Evolutionary conservation across 208 protist species (phyloP).

Genomic region (Naegleria gruberi): DNA sequence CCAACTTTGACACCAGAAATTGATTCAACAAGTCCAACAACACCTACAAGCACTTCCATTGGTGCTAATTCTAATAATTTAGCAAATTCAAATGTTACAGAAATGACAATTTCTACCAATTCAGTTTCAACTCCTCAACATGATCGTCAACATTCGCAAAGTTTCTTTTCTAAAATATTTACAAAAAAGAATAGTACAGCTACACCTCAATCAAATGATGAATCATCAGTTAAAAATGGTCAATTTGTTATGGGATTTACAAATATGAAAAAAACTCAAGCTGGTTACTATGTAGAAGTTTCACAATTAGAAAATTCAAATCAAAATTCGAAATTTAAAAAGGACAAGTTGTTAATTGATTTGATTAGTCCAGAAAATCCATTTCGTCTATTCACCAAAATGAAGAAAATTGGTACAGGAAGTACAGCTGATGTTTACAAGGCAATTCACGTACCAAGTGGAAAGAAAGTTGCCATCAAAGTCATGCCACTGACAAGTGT

Average conservation of each 20-base stretch:
- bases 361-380: slow-evolving; percentile 41
- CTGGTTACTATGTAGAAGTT: background rate
- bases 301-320: background rate
- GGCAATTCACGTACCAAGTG: slow-evolving; percentile 28
- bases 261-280: background rate
- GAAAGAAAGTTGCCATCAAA: slow-evolving; percentile 51
- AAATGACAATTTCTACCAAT: too few species aligned
- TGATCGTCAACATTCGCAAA: background rate
- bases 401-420: slow-evolving; percentile 44
- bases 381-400: slow-evolving; percentile 33
- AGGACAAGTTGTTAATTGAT: slow-evolving; percentile 22
- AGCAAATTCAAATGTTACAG: too few species aligned
- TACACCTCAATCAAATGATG: background rate
- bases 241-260: background rate
- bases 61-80: too few species aligned
- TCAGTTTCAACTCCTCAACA: background rate
- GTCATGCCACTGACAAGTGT: slow-evolving; percentile 33
- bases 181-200: background rate
- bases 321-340: background rate
- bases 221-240: background rate
- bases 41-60: too few species aligned
- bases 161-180: background rate
- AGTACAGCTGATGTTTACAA: slow-evolving; percentile 50
- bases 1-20: too few species aligned
- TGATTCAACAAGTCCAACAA: too few species aligned